These are phyloP conservation scores for Tetrahymena elliotti DNA, from an alignment of 73 alveolate species.

Conservation along the genomic window DNA sequence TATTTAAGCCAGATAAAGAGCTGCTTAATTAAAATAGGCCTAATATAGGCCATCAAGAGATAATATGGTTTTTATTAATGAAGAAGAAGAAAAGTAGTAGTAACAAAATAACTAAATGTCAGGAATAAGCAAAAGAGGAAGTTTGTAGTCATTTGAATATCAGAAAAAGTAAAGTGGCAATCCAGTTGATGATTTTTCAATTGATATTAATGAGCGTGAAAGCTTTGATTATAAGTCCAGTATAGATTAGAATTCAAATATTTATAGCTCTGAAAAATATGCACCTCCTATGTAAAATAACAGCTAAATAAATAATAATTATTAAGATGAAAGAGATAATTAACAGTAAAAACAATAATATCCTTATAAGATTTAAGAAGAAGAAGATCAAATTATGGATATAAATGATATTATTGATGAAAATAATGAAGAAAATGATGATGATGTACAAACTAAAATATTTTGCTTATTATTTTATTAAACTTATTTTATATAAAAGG, in stretches of 20 bases:
- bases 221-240: constrained; percentile 12
- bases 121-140: neutral
- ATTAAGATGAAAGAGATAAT: neutral
- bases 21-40: constrained; percentile 19
- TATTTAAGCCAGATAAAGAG: constrained; percentile 1
- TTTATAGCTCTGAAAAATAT: neutral
- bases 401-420: neutral
- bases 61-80: neutral
- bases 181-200: neutral
- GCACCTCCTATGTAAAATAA: neutral
- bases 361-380: neutral
- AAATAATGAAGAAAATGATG: constrained; percentile 3
- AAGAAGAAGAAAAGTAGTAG: neutral
- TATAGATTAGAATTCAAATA: neutral
- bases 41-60: constrained; percentile 34
- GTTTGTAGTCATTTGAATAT: neutral
- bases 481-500: neutral
- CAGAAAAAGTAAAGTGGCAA: neutral
- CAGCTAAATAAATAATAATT: neutral
- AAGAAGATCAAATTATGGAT: neutral
- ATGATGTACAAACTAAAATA: neutral
- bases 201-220: neutral
- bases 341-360: neutral
- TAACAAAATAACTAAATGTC: neutral
- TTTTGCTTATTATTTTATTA: neutral